Conservation (phyloP, 2,329 filamentous ascomycete species). For the Fusarium lateritium region DNA sequence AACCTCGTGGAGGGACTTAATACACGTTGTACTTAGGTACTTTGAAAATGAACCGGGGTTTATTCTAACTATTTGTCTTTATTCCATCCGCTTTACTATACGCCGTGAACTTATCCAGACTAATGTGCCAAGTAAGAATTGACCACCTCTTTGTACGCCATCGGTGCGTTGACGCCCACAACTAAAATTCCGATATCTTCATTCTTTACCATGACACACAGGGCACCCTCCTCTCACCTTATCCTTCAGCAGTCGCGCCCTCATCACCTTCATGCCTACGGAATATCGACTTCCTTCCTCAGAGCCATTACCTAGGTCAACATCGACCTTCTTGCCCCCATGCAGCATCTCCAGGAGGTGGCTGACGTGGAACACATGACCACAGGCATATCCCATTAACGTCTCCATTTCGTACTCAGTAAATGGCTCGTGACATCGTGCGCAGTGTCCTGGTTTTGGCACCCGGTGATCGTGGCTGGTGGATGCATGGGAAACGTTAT, state of each 20-base stretch:
- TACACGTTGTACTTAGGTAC: conserved; percentile 49
- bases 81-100: conserved; percentile 4
- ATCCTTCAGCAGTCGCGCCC: conserved; percentile 83
- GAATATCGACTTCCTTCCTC: conserved; percentile 69
- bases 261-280: conserved; percentile 89
- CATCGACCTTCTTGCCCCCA: conserved; percentile 62
- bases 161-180: conserved; percentile 22
- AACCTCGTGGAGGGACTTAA: conserved; percentile 42
- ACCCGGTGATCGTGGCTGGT: conserved; percentile 51
- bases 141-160: conserved; percentile 32
- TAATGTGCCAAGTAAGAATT: conserved; percentile 19
- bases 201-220: conserved; percentile 61
- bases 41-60: conserved; percentile 40
- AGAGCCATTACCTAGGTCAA: conserved; percentile 61
- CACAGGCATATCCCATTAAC: conserved; percentile 84
- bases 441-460: conserved; percentile 70
- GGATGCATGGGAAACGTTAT: conserved; percentile 32
- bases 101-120: conserved; percentile 14
- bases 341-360: conserved; percentile 74
- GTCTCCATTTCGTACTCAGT: conserved; percentile 77
- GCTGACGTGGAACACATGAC: conserved; percentile 83
- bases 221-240: conserved; percentile 77
- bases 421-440: conserved; percentile 70
- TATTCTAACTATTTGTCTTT: conserved; percentile 20
- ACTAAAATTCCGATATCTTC: conserved; percentile 28